phyloP scores from a whole-genome alignment of 345 rosid species.

The Citropsis articulata region DNA sequence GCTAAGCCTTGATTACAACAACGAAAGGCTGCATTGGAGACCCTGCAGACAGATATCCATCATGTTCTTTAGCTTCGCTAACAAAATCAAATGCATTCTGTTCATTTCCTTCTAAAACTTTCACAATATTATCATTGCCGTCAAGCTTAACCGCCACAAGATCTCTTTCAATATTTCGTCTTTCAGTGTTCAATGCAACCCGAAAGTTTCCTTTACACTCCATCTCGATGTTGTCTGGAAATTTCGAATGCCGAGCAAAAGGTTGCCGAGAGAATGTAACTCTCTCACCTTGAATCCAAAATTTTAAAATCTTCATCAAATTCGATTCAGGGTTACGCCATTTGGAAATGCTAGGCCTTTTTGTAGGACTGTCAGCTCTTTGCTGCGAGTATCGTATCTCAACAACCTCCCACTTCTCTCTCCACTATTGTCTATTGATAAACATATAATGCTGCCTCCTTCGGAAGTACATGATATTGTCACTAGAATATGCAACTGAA shows the following conservation, averaged over 20 bases:
- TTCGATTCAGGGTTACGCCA: slow-evolving; percentile 39
- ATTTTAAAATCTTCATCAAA: neutral
- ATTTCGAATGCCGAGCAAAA: slow-evolving; percentile 28
- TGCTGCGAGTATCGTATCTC: slow-evolving; percentile 34
- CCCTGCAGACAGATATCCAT: slow-evolving; percentile 34
- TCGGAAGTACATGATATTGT: slow-evolving; percentile 37
- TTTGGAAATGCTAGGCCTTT: slow-evolving; percentile 39
- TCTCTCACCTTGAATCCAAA: slow-evolving; percentile 2
- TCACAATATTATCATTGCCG: slow-evolving; percentile 25
- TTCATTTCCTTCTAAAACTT: slow-evolving; percentile 26
- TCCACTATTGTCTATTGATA: neutral
- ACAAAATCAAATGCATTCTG: slow-evolving; percentile 26
- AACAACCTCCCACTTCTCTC: slow-evolving; percentile 46
- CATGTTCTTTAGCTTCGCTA: slow-evolving; percentile 39
- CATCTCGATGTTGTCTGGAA: slow-evolving; percentile 40
- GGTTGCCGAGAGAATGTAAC: neutral
- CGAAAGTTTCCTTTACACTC: slow-evolving; percentile 54
- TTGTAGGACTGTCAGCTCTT: slow-evolving; percentile 25
- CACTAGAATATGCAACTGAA: slow-evolving; percentile 46
- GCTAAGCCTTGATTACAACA: slow-evolving; percentile 1
- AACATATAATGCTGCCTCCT: slow-evolving; percentile 30
- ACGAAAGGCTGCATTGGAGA: slow-evolving; percentile 34
- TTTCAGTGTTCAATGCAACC: slow-evolving; percentile 48
- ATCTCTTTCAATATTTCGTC: slow-evolving; percentile 23
- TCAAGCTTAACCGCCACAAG: slow-evolving; percentile 35